These are phyloP conservation scores for Pharus latifolius DNA, from an alignment of 176 grass and related monocot genomes.

Conservation along the genomic window DNA sequence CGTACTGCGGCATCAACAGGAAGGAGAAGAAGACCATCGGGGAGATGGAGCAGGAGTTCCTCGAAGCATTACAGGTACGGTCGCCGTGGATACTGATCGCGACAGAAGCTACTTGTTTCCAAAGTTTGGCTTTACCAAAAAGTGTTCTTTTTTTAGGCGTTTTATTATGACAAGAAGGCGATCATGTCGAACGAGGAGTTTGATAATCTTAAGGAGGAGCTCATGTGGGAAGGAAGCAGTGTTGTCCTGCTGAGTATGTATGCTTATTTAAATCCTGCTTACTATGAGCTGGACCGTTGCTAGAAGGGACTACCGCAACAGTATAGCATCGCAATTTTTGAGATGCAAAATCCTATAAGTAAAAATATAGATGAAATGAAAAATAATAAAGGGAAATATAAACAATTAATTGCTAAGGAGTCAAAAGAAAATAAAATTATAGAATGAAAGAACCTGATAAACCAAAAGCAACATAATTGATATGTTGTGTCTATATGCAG, in stretches of 20 bases:
- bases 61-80: constrained; percentile 73
- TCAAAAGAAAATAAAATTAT: no score
- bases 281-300: no score
- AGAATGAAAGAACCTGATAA: no score
- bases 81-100: no score
- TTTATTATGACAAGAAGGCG: constrained; percentile 69
- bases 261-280: not conserved
- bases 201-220: constrained; percentile 89
- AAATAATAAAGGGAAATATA: no score
- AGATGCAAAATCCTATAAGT: no score
- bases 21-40: constrained; percentile 77
- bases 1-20: constrained; percentile 71
- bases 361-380: no score
- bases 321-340: no score
- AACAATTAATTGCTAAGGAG: no score
- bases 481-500: no score
- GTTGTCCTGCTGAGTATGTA: constrained; percentile 90
- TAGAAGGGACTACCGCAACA: no score
- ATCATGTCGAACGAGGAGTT: constrained; percentile 96
- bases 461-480: no score
- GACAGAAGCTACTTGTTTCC: not conserved
- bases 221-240: constrained; percentile 97
- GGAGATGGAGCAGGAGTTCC: constrained; percentile 93
- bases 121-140: not conserved
- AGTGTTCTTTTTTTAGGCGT: constrained; percentile 22